Evolutionary conservation across 139 green algal species (phyloP).

Genomic region (Eudorina sp.): DNA sequence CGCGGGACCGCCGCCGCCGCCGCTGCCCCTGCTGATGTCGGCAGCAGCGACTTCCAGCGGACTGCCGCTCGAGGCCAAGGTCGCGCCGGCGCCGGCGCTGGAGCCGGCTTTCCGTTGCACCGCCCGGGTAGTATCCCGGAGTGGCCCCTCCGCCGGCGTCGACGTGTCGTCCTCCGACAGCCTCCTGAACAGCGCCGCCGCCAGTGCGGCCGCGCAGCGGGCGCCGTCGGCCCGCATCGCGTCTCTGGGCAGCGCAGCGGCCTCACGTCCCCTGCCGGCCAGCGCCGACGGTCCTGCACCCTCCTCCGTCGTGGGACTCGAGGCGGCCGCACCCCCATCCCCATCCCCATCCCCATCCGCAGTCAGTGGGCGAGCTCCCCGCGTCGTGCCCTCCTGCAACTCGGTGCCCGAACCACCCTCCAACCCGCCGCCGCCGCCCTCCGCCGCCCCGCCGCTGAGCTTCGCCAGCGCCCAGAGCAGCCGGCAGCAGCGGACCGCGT

Average conservation of each 20-base stretch:
- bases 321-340: too few species aligned
- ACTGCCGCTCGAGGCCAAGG: too few species aligned
- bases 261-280: not conserved
- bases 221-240: not conserved
- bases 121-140: too few species aligned
- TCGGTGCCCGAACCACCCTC: not conserved
- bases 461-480: slow-evolving; percentile 43
- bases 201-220: slow-evolving; percentile 15
- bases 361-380: not conserved
- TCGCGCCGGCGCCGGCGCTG: not conserved
- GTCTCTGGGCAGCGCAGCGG: not conserved
- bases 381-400: not conserved
- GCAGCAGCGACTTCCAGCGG: too few species aligned
- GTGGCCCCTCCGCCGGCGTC: too few species aligned
- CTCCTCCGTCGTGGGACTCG: not conserved
- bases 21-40: not conserved
- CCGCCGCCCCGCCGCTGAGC: not conserved
- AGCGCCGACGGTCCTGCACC: not conserved
- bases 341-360: not conserved
- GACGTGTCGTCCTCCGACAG: not conserved
- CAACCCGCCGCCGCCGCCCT: not conserved
- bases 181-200: not conserved
- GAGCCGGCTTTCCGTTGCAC: not conserved
- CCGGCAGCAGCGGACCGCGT: not conserved
- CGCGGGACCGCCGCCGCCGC: not conserved